Evolutionary conservation across 805 yeast species (phyloP).

Genomic region (Metschnikowia matae): DNA sequence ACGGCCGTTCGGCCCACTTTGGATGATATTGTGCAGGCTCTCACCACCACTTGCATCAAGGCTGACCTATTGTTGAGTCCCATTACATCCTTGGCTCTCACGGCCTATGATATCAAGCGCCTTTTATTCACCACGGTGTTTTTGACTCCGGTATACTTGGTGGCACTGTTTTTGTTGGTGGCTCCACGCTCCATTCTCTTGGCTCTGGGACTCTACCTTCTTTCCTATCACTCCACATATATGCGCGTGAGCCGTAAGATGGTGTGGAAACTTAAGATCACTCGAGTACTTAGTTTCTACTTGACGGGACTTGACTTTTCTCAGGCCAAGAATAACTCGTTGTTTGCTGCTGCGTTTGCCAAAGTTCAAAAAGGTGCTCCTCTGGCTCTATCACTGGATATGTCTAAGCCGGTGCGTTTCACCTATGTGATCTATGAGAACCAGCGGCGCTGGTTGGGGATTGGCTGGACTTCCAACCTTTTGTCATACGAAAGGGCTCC

Average conservation of each 20-base stretch:
- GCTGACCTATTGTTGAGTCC: slow-evolving; percentile 78
- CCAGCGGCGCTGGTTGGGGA: slow-evolving; percentile 95
- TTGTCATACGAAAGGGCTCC: slow-evolving; percentile 90
- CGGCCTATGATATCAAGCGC: slow-evolving; percentile 74
- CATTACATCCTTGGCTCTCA: slow-evolving; percentile 66
- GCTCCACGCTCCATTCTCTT: slow-evolving; percentile 67
- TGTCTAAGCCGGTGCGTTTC: slow-evolving; percentile 58
- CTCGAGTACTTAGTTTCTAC: slow-evolving; percentile 71
- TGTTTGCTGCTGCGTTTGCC: slow-evolving; percentile 54
- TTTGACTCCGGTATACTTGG: slow-evolving; percentile 78
- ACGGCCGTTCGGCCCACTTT: slow-evolving; percentile 71
- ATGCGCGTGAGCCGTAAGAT: slow-evolving; percentile 77
- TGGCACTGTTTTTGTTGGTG: slow-evolving; percentile 61
- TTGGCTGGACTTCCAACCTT: slow-evolving; percentile 94
- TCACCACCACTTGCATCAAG: slow-evolving; percentile 70
- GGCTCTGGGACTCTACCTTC: slow-evolving; percentile 51
- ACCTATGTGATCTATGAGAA: slow-evolving; percentile 92
- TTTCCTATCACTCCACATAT: slow-evolving; percentile 86
- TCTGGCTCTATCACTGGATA: slow-evolving; percentile 10
- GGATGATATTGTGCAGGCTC: slow-evolving; percentile 76
- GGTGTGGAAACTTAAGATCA: slow-evolving; percentile 75
- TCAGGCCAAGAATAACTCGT: slow-evolving; percentile 39
- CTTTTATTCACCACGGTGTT: slow-evolving; percentile 79
- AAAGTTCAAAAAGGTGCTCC: slow-evolving; percentile 38
- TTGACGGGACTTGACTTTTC: slow-evolving; percentile 82